phyloP scores from a whole-genome alignment of 495 filamentous ascomycete genomes.

The Entonaema liquescens region DNA sequence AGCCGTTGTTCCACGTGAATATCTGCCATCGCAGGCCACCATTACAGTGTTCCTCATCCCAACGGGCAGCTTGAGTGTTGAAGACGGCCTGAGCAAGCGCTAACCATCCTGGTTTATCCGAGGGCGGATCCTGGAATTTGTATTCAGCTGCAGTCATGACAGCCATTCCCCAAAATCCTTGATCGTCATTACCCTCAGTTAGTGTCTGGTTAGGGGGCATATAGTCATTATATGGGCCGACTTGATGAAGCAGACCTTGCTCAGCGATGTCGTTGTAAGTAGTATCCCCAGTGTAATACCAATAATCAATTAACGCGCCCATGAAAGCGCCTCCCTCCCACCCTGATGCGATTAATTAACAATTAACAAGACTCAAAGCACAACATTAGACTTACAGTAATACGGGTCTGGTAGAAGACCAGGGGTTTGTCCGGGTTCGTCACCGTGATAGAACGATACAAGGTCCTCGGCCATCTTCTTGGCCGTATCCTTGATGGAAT shows the following conservation, averaged over 20 bases:
- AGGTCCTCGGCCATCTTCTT: slow-evolving; percentile 67
- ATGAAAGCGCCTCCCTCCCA: slow-evolving; percentile 83
- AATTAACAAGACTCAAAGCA: slow-evolving; percentile 2
- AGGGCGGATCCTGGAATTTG: slow-evolving; percentile 66
- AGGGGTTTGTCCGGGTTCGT: slow-evolving; percentile 64
- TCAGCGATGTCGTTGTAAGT: slow-evolving; percentile 66
- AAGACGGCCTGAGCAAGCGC: slow-evolving; percentile 84
- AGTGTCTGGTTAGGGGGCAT: slow-evolving; percentile 70
- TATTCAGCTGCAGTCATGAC: slow-evolving; percentile 74
- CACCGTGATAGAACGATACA: slow-evolving; percentile 74
- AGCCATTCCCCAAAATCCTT: slow-evolving; percentile 73
- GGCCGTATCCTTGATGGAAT: slow-evolving; percentile 71
- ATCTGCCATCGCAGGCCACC: slow-evolving; percentile 89
- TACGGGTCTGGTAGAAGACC: slow-evolving; percentile 57
- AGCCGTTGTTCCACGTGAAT: slow-evolving; percentile 76
- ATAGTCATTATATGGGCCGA: slow-evolving; percentile 65
- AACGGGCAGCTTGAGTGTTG: slow-evolving; percentile 72
- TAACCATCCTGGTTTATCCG: slow-evolving; percentile 73
- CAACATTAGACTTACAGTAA: slow-evolving; percentile 46
- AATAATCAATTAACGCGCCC: slow-evolving; percentile 74
- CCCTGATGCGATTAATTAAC: slow-evolving; percentile 66
- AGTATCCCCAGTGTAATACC: slow-evolving; percentile 69
- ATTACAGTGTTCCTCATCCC: slow-evolving; percentile 70
- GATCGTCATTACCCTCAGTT: slow-evolving; percentile 73
- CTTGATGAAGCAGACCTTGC: slow-evolving; percentile 66